Evolutionary conservation across 108 stramenopile species (phyloP), one percentile per base, ranked within the genome.

Genomic region (Stephanodiscus minutulus): DNA sequence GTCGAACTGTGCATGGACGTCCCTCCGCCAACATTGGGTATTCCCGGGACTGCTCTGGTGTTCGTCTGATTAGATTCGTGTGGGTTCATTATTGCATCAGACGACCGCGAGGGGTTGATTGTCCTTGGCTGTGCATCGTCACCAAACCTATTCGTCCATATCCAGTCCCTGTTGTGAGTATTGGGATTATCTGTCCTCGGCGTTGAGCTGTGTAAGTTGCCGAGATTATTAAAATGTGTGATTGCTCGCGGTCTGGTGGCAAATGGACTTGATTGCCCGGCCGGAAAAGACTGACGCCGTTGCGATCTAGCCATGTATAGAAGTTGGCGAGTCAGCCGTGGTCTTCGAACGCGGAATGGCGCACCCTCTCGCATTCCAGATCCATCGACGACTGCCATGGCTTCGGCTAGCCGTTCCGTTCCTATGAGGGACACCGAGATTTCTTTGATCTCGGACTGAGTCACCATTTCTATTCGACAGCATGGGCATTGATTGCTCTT

Each of bases 401-500:
- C 57, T 58, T 58, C 13, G 33, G 63, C 71, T 33, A 79, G 53
- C 12, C 43, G 49, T 63, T 79, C 78, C 11, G 66, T 72, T 10
- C 71, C 78, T 31, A 79, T 67, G 12, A 79, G 66, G 49, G 71
- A 72, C 28, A 59, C 77, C 5, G 77, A 78, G 43, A 70, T 71
- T 57, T 66, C 64, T 29, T 78, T 71, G 35, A 78, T 66, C 59
- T 78, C 77, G 22, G 77, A 71, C 48, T 78, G 71, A 9, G 77
- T 58, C 21, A 78, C 65, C 77, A 78, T 78, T 22, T 75, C 79
- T 35, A 20, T 63, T 37, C 79, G 73, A 31, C 79, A 80, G 29
- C 69, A 76, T 15, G 79, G 79, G 22, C 79, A 80, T 75, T 70
- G 74, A 18, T 76, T 74, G 24, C 74, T 68, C 31, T 72, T 70